A percentile compares a stretch with the other conserved stretches of the same genome.
Conservation (phyloP, 805 yeast genomes). For the Zygosaccharomyces siamensis region DNA sequence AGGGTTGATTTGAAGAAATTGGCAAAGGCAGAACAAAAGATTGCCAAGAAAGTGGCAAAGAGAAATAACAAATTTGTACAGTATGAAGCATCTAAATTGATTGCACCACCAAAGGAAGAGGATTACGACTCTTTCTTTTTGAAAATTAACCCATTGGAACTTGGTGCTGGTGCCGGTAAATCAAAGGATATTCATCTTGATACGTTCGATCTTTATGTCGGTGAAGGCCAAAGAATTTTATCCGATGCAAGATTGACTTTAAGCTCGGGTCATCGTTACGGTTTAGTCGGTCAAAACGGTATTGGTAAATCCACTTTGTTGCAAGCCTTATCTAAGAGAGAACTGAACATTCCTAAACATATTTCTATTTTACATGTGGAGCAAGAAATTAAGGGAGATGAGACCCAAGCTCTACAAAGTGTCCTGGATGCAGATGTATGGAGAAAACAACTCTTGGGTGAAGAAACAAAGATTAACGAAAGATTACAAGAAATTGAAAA, state of each 20-base stretch:
- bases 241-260: constrained; percentile 83
- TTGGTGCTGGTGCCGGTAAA: constrained; percentile 87
- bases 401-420: constrained; percentile 82
- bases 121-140: constrained; percentile 94
- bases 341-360: constrained; percentile 88
- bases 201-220: constrained; percentile 88
- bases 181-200: constrained; percentile 96
- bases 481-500: constrained; percentile 71
- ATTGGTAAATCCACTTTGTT: constrained; percentile 95
- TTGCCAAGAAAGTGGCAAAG: constrained; percentile 95
- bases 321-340: constrained; percentile 90
- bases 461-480: constrained; percentile 68
- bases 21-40: constrained; percentile 95
- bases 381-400: constrained; percentile 95
- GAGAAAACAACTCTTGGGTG: constrained; percentile 83
- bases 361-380: constrained; percentile 95
- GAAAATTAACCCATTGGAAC: constrained; percentile 90
- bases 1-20: constrained; percentile 94
- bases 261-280: constrained; percentile 90
- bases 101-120: constrained; percentile 56
- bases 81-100: constrained; percentile 90
- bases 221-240: constrained; percentile 89
- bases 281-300: constrained; percentile 98
- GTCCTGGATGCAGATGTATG: constrained; percentile 99
- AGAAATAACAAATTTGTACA: constrained; percentile 72